Evolutionary conservation across 1,284 basidiomycete species (phyloP), one percentile per base, ranked within the genome.

Genomic region (Pseudozyma sp.): DNA sequence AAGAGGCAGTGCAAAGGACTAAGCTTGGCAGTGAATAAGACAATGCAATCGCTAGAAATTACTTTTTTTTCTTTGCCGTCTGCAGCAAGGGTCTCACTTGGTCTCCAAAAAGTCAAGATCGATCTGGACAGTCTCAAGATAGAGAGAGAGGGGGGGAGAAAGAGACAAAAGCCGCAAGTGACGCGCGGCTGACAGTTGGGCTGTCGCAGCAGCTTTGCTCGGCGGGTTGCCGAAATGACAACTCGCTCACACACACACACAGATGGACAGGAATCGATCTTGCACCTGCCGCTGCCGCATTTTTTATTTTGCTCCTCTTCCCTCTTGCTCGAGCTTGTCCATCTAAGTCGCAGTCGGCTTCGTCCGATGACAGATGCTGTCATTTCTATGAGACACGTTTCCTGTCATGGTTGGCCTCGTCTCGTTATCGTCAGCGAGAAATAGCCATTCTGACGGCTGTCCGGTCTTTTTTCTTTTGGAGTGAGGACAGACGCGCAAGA

Each of bases 121-220:
- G 52, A 55, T 62, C 52, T 55, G 52, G 47, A 48, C 35, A 52
- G 40, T 11, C 19, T 42, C 42, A 48, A 25, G 12, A 48, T 6
- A 25, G 21, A 31, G 2, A 25, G 21, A 48, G 21, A 31, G 21
- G 25, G 21, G 12, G 2, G 6, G 21, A 48, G 21, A 31, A 13
- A 48, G 11, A 31, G 18, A 19, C 7, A 44, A 21, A 34, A 43
- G 48, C 21, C 56, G 56, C 39, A 40, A 47, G n/a, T 50, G 25
- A 51, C 48, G 48, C 56, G 56, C 48, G 48, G 49, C 36, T 54
- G 43, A 18, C 43, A 18, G 12, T 47, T 35, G 14, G 21, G 25
- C 44, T 31, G 12, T 34, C 21, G 12, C 19, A 13, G 38, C 38
- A 8, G 39, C 25, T 19, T 51, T 34, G 14, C 34, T 34, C 25